A percentile compares a stretch with the other conserved stretches of the same genome.
Evolutionary conservation across 768 basidiomycete genomes (phyloP).

Genomic region (Suillus americanus): DNA sequence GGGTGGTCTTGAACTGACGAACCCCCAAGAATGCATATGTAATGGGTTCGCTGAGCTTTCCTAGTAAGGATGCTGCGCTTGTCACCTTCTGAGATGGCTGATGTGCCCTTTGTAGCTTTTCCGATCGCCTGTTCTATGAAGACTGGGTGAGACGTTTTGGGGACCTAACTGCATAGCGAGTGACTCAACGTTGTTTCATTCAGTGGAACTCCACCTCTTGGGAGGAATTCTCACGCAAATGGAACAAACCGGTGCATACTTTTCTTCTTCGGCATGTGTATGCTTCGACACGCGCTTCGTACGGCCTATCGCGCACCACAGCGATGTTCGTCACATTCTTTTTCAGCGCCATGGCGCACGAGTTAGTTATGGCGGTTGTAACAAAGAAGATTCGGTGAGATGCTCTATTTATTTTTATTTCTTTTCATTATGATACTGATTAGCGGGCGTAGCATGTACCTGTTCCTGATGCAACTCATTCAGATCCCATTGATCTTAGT

Average conservation of each 20-base stretch:
- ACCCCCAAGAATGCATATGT: conserved; percentile 82
- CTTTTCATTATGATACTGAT: background rate
- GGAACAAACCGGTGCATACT: conserved; percentile 97
- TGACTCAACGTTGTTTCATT: conserved; percentile 1
- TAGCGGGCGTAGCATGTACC: conserved; percentile 61
- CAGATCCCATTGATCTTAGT: conserved; percentile 91
- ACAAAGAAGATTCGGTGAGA: conserved; percentile 85
- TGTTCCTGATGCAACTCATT: conserved; percentile 80
- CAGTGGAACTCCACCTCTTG: conserved; percentile 97
- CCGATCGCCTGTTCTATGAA: conserved; percentile 97
- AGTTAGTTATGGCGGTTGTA: conserved; percentile 95
- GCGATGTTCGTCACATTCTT: conserved; percentile 95
- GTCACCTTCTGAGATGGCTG: background rate
- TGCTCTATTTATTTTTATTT: background rate
- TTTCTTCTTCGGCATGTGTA: conserved; percentile 96
- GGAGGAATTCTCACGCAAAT: conserved; percentile 97
- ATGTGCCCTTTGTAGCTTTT: conserved; percentile 57
- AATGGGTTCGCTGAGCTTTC: conserved; percentile 94
- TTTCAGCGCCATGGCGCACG: conserved; percentile 86
- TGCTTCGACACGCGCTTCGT: conserved; percentile 78
- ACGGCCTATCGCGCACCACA: conserved; percentile 69
- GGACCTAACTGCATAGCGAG: background rate
- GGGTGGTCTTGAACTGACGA: conserved; percentile 3
- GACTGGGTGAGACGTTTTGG: conserved; percentile 68
- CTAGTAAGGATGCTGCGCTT: conserved; percentile 50